These are phyloP conservation scores for Fusarium sp. DNA, from an alignment of 2,329 filamentous ascomycete species.

Conservation along the genomic window DNA sequence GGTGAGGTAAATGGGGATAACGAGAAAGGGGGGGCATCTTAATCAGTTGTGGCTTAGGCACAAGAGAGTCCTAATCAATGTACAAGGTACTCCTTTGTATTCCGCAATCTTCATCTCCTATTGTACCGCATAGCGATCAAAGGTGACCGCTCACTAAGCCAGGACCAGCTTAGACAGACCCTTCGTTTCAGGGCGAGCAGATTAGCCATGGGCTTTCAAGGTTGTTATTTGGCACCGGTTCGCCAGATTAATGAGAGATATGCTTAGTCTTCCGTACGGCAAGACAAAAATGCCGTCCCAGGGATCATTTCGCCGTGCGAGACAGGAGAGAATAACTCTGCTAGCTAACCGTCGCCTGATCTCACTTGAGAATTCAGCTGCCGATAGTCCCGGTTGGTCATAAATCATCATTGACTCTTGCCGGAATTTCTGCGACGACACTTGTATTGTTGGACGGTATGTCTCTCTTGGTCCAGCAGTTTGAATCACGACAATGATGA, in stretches of 20 bases:
- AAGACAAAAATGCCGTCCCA: not conserved
- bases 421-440: not conserved
- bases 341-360: not conserved
- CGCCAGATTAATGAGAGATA: not conserved
- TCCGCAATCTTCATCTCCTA: not conserved
- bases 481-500: fast-evolving
- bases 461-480: fast-evolving
- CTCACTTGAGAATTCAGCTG: not conserved
- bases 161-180: too few relatives aligned
- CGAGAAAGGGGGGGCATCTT: not conserved
- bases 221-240: not conserved
- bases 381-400: not conserved
- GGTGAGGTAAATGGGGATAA: not conserved
- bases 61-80: not conserved
- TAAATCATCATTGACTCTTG: not conserved
- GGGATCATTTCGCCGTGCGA: not conserved
- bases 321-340: too few relatives aligned
- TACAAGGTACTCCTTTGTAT: not conserved
- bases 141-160: not conserved
- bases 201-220: not conserved
- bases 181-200: not conserved
- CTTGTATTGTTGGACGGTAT: not conserved
- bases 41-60: not conserved
- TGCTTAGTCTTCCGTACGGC: not conserved
- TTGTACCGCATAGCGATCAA: not conserved